Evolutionary conservation across 140 eudicot species (phyloP), one percentile per base, ranked within the genome.

Genomic region (Oenanthe javanica): DNA sequence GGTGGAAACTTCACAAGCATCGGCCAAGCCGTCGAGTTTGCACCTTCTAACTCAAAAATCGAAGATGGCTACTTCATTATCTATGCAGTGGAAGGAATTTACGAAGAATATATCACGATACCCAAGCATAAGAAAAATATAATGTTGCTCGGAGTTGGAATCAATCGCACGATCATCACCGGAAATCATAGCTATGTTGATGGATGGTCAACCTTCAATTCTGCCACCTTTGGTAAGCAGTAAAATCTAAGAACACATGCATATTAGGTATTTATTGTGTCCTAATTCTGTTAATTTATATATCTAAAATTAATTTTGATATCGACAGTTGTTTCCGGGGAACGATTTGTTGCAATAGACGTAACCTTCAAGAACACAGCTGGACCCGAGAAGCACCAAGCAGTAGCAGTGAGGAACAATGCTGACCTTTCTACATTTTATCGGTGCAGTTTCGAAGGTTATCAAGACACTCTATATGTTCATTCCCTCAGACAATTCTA

Each of bases 401-500:
- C 43, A 40, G 43, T 40, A 40, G 43, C 43, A 9, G 67, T 89
- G 3, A 63, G 88, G 15, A 84, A 83, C 9, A 72, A 89, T 73
- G 78, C 93, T 0, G 91, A 89, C 77, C 48, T 82, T 77, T 85
- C 91, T 0, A 84, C 81, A 46, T 40, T 40, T 40, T 40, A 40
- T 3, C 43, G 3, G 43, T 40, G 43, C 3, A 40, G 43, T 3
- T 40, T 40, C 3, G 43, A 40, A 40, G 43, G 43, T 1, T 40
- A 40, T 40, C 43, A 40, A 40, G 43, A 40, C 43, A 40, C 43
- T 3, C 43, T 40, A 1, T 40, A 40, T 3, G 43, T 40, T 40
- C 43, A 40, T 40, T 40, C 43, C 3, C 1, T 1, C 3, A 40
- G 43, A 40, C 43, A 40, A 40, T 40, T 40, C 3, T 40, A 40